phyloP scores from a whole-genome alignment of 2,329 filamentous ascomycete species.

The Phaeosphaeria sp. region DNA sequence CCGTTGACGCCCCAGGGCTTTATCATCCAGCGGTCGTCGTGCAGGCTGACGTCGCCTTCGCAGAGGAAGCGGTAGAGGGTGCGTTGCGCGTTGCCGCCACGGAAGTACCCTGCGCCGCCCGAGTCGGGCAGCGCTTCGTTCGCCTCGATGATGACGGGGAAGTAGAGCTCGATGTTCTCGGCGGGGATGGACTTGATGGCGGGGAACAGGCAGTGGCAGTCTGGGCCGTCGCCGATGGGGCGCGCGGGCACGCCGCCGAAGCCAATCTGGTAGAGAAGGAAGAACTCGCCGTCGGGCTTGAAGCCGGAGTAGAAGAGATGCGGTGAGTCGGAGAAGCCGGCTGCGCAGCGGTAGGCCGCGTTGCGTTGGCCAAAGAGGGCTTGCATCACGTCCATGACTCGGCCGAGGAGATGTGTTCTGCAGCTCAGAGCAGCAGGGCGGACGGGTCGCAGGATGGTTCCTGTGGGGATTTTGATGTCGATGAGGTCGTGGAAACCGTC shows the following conservation, averaged over 20 bases:
- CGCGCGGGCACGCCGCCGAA: slow-evolving; percentile 59
- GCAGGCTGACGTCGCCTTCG: slow-evolving; percentile 56
- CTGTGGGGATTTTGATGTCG: slow-evolving; percentile 55
- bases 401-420: slow-evolving; percentile 57
- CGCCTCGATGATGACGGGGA: slow-evolving; percentile 57
- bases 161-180: slow-evolving; percentile 58
- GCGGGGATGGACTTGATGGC: slow-evolving; percentile 60
- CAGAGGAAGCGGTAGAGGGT: slow-evolving; percentile 57
- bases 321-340: slow-evolving; percentile 59
- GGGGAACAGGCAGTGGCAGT: slow-evolving; percentile 60
- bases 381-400: slow-evolving; percentile 59
- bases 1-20: slow-evolving; percentile 59
- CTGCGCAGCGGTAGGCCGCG: slow-evolving; percentile 55
- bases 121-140: slow-evolving; percentile 58
- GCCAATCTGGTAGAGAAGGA: slow-evolving; percentile 59
- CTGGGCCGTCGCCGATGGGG: slow-evolving; percentile 56
- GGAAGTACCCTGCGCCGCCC: slow-evolving; percentile 57
- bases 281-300: slow-evolving; percentile 57
- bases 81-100: slow-evolving; percentile 58
- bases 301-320: slow-evolving; percentile 61
- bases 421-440: slow-evolving; percentile 57
- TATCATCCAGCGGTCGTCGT: slow-evolving; percentile 59
- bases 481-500: slow-evolving; percentile 60
- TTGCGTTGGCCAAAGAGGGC: slow-evolving; percentile 59
- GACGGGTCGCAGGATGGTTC: slow-evolving; percentile 55